Evolutionary conservation across 2,329 filamentous ascomycete species (phyloP).

Genomic region (Fusarium pininemorale): DNA sequence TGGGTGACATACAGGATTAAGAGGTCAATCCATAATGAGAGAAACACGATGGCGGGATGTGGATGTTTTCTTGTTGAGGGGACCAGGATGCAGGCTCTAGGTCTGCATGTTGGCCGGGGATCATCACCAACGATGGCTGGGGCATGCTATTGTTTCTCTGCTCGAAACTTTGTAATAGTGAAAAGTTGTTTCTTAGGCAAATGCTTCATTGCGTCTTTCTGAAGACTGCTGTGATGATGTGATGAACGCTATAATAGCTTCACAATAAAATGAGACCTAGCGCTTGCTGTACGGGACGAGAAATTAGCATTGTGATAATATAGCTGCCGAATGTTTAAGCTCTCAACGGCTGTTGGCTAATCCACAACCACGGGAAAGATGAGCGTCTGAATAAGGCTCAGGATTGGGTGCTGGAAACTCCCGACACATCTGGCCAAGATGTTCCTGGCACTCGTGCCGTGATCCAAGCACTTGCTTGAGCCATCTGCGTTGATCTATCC

Average conservation of each 20-base stretch:
- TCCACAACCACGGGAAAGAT: slow-evolving; percentile 31
- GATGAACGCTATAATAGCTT: background rate
- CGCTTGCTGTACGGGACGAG: slow-evolving; percentile 9
- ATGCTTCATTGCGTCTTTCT: background rate
- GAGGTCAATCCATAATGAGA: slow-evolving; percentile 13
- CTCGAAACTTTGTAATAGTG: background rate
- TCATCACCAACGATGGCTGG: slow-evolving; percentile 13
- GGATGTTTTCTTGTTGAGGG: slow-evolving; percentile 8
- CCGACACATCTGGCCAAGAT: slow-evolving; percentile 22
- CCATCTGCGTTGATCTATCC: background rate
- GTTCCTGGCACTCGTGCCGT: slow-evolving; percentile 34
- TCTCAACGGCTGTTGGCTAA: slow-evolving; percentile 36
- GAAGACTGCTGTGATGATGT: background rate
- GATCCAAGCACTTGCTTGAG: slow-evolving; percentile 8
- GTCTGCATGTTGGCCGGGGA: slow-evolving; percentile 9
- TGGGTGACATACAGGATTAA: slow-evolving; percentile 42
- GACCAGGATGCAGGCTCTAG: slow-evolving; percentile 6
- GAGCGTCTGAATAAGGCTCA: slow-evolving; percentile 34
- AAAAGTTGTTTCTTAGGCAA: background rate
- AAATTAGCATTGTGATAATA: slow-evolving; percentile 32
- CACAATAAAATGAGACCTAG: slow-evolving; percentile 1
- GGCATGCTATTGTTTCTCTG: slow-evolving; percentile 12
- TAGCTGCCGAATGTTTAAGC: slow-evolving; percentile 16
- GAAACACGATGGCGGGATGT: slow-evolving; percentile 30
- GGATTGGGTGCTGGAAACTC: slow-evolving; percentile 35